Percentiles rank a stretch among this genome's conserved stretches.
These are phyloP conservation scores for Citrullus amarus DNA, from an alignment of 306 rosid genomes.

Conservation along the genomic window DNA sequence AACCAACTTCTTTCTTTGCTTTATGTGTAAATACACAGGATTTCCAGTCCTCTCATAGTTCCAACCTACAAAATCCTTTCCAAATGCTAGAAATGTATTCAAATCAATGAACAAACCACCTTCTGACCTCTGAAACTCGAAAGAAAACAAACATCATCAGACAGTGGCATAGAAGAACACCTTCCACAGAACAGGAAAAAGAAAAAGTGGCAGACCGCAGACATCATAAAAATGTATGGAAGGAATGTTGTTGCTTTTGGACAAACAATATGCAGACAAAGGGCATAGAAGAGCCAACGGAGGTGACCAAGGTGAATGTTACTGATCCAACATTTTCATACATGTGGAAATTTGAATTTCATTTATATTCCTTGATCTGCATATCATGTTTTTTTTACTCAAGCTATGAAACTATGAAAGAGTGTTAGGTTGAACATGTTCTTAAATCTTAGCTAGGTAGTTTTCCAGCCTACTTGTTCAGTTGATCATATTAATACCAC, in stretches of 20 bases:
- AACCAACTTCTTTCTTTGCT: constrained; percentile 47
- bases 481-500: neutral
- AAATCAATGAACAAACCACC: constrained; percentile 79
- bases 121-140: constrained; percentile 63
- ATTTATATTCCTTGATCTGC: neutral
- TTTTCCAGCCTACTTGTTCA: neutral
- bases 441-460: neutral
- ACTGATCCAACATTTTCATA: constrained; percentile 9
- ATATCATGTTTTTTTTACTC: neutral
- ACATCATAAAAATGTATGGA: neutral
- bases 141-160: constrained; percentile 2
- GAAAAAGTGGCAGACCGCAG: neutral
- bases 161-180: neutral
- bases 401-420: neutral
- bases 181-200: neutral
- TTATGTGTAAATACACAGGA: constrained; percentile 76
- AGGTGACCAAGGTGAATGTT: constrained; percentile 68
- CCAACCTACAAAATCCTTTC: constrained; percentile 76
- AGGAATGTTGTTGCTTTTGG: constrained; percentile 34
- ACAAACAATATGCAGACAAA: constrained; percentile 37
- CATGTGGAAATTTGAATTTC: no score
- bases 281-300: constrained; percentile 43
- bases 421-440: neutral
- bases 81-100: constrained; percentile 76
- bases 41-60: constrained; percentile 75